Conservation (phyloP, 2,329 filamentous ascomycete genomes). For the Cladophialophora exuberans region DNA sequence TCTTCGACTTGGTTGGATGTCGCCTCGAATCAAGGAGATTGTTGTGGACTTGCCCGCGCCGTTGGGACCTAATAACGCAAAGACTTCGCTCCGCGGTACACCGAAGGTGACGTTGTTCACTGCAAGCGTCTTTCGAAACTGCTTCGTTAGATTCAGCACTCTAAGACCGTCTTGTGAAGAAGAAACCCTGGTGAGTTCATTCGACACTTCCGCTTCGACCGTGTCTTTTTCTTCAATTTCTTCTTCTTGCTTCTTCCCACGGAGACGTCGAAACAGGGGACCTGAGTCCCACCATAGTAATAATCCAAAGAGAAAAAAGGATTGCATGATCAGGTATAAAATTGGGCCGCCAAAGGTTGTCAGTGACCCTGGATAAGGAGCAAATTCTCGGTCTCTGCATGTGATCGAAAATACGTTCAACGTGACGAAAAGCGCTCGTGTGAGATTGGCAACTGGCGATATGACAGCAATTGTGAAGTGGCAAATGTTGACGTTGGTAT, state of each 20-base stretch:
- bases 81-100: constrained; percentile 78
- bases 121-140: constrained; percentile 73
- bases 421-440: constrained; percentile 73
- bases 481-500: constrained; percentile 67
- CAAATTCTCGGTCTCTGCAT: constrained; percentile 66
- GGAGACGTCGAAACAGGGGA: constrained; percentile 60
- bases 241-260: constrained; percentile 48
- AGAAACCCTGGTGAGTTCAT: constrained; percentile 67
- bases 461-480: constrained; percentile 76
- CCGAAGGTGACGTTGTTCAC: constrained; percentile 90
- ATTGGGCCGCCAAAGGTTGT: constrained; percentile 81
- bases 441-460: constrained; percentile 75
- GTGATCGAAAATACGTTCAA: constrained; percentile 83
- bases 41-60: constrained; percentile 90
- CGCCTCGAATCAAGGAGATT: constrained; percentile 87
- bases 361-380: constrained; percentile 70
- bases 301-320: constrained; percentile 68
- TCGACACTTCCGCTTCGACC: constrained; percentile 63
- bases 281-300: constrained; percentile 83
- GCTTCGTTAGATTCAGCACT: constrained; percentile 79
- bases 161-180: constrained; percentile 69
- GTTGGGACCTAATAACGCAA: constrained; percentile 86
- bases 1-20: constrained; percentile 71
- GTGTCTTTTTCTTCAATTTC: constrained; percentile 42
- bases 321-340: constrained; percentile 77